Evolutionary conservation across 441 rosid genomes (phyloP).

Genomic region (Erodium texanum): DNA sequence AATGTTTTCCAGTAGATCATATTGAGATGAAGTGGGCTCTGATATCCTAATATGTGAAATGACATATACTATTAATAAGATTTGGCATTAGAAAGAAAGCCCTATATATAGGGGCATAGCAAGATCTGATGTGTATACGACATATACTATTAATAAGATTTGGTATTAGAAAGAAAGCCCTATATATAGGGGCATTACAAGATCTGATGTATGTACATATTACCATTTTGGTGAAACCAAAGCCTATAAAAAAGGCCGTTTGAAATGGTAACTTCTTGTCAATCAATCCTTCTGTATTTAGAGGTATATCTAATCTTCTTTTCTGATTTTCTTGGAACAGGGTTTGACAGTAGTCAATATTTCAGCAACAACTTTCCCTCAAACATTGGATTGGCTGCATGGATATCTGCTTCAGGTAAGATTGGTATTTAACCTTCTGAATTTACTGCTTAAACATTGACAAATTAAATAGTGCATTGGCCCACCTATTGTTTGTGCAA

Average conservation of each 20-base stretch:
- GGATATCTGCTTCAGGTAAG: slow-evolving; percentile 70
- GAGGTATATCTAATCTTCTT: slow-evolving; percentile 9
- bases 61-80: not conserved
- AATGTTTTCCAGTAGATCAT: not conserved
- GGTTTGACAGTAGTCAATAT: slow-evolving; percentile 53
- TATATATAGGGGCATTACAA: too few relatives aligned
- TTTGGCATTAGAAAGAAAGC: not conserved
- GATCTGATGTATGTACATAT: not conserved
- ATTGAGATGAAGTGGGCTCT: not conserved
- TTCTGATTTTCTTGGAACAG: slow-evolving; percentile 26
- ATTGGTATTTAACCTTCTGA: slow-evolving; percentile 5
- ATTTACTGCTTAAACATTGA: not conserved
- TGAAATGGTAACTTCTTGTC: not conserved
- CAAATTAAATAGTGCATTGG: not conserved
- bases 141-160: too few relatives aligned
- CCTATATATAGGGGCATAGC: too few relatives aligned
- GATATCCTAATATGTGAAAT: not conserved
- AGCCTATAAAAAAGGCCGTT: not conserved
- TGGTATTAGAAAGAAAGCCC: not conserved
- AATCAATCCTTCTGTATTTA: not conserved
- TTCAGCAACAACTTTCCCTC: slow-evolving; percentile 72
- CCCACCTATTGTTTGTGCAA: not conserved
- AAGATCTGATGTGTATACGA: not conserved
- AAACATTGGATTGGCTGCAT: slow-evolving; percentile 66
- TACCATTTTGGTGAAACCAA: not conserved